Percentiles rank a stretch among this genome's conserved stretches.
Conservation (phyloP, 768 basidiomycete genomes). For the Boletus sensibilis region DNA sequence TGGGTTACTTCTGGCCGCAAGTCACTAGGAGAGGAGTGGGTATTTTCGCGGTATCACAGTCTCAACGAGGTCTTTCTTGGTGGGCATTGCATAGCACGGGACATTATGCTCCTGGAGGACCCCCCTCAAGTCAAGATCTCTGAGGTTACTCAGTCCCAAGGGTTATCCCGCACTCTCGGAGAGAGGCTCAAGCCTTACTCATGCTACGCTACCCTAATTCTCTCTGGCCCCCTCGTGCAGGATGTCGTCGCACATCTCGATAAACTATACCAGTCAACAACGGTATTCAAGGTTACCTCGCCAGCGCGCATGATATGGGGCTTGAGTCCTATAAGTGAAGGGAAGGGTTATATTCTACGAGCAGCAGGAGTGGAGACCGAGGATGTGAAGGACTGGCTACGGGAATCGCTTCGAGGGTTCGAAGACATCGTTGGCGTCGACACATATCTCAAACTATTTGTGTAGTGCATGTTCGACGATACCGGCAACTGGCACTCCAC, state of each 20-base stretch:
- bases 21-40: constrained; percentile 86
- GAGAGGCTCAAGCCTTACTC: constrained; percentile 76
- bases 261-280: constrained; percentile 48
- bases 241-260: constrained; percentile 48
- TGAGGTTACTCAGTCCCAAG: constrained; percentile 11
- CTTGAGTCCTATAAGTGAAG: constrained; percentile 54
- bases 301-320: constrained; percentile 82
- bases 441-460: constrained; percentile 62
- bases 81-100: constrained; percentile 66
- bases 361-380: constrained; percentile 78
- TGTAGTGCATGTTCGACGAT: constrained; percentile 26
- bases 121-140: constrained; percentile 6
- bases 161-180: constrained; percentile 47
- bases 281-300: constrained; percentile 54
- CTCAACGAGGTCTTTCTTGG: constrained; percentile 78
- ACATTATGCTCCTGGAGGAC: constrained; percentile 75
- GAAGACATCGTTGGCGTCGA: constrained; percentile 60
- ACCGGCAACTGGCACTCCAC: background rate
- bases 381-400: constrained; percentile 68
- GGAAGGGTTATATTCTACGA: constrained; percentile 59
- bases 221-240: constrained; percentile 66
- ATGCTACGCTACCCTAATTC: constrained; percentile 85
- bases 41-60: constrained; percentile 80
- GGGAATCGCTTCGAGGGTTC: constrained; percentile 48
- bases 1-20: constrained; percentile 91